Conservation (phyloP, 257 asterid species). For the Fraxinus cuspidata region DNA sequence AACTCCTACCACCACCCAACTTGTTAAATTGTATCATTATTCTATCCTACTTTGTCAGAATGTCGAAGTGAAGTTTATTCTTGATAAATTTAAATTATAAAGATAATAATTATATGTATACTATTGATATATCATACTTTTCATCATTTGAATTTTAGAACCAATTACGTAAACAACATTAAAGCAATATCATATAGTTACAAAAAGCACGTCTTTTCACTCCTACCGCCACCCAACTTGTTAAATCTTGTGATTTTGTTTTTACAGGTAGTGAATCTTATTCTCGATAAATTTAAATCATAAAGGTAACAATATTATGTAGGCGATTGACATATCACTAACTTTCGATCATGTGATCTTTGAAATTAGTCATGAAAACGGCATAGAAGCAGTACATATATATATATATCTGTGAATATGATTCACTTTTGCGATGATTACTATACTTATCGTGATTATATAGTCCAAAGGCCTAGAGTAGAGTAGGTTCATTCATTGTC, state of each 20-base stretch:
- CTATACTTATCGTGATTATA: not conserved
- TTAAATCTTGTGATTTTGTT: not conserved
- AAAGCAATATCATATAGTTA: not conserved
- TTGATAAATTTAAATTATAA: no score
- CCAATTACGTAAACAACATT: no score
- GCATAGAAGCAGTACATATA: no score
- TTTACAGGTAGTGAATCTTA: not conserved
- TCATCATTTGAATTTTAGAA: not conserved
- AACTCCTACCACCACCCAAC: not conserved
- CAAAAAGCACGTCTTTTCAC: constrained; percentile 23
- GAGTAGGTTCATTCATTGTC: constrained; percentile 1
- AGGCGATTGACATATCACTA: no score
- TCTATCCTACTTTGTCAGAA: not conserved
- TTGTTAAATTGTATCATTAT: not conserved
- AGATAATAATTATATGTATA: no score
- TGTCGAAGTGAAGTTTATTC: no score
- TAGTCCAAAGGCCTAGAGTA: not conserved
- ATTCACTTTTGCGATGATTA: not conserved
- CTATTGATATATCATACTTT: no score
- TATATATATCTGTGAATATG: not conserved
- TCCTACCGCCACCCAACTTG: not conserved
- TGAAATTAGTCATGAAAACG: no score
- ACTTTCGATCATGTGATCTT: not conserved
- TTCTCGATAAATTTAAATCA: not conserved
- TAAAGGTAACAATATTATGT: no score